Evolutionary conservation across 208 protist species (phyloP).

Genomic region (Wallacemonas sp.): DNA sequence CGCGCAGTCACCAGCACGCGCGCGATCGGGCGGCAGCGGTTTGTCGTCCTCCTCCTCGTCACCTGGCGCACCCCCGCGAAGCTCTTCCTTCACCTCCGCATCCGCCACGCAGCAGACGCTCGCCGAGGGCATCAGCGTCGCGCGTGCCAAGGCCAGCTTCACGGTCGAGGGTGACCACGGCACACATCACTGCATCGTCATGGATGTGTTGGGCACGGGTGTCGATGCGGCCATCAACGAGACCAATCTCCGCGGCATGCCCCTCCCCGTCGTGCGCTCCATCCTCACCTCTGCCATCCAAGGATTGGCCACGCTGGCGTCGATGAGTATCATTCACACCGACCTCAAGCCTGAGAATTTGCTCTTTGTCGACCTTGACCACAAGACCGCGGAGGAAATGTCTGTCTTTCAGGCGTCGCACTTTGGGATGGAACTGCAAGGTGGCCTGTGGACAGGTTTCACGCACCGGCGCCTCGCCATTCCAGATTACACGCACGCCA

Average conservation of each 20-base stretch:
- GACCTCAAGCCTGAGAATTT: constrained; percentile 95
- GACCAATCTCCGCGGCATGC: constrained; percentile 88
- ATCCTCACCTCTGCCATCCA: constrained; percentile 54
- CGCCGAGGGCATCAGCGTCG: constrained; percentile 6
- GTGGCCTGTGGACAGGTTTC: constrained; percentile 27
- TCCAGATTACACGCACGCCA: constrained; percentile 9
- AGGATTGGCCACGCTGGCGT: constrained; percentile 87
- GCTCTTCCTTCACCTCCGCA: neutral
- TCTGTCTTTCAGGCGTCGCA: constrained; percentile 24
- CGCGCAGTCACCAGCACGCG: neutral
- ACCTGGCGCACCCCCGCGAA: neutral
- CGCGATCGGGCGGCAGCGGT: neutral
- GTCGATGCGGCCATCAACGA: constrained; percentile 91
- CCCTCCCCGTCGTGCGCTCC: constrained; percentile 70
- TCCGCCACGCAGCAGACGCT: neutral
- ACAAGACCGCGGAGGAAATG: constrained; percentile 33
- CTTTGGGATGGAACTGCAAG: constrained; percentile 15
- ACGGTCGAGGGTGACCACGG: constrained; percentile 51
- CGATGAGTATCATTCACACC: constrained; percentile 92
- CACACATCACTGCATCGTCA: constrained; percentile 92
- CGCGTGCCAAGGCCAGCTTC: constrained; percentile 49
- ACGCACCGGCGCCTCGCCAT: constrained; percentile 25
- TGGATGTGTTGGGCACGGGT: constrained; percentile 93
- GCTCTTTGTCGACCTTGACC: constrained; percentile 53
- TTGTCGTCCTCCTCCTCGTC: neutral